Base-by-base conservation (phyloP, 73 alveolate genomes). In the Paramecium octaurelia region DNA sequence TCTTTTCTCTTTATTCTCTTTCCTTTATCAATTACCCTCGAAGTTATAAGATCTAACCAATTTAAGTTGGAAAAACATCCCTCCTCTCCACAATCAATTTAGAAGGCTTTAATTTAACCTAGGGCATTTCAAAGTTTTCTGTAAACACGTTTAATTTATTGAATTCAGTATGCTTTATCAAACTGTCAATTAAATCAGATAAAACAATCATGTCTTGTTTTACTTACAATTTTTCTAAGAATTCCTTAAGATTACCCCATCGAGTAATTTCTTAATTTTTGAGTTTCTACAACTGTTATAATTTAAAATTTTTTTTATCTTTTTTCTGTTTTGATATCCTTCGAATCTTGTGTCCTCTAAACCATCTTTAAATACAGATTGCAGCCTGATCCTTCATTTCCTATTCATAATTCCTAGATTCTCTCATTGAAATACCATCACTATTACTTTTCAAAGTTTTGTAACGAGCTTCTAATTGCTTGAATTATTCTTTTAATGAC, bases 1-100 rank as follows among this genome's bases (percentile, higher is more conserved):
- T 8, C 44, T 80, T 80, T 23, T 80, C 91, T 48, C 57, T 80
- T 80, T 46, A 9, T 48, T 80, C 91, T 48, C 91, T 80, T 48
- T 80, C 90, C 12, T 77, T 38, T 8, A 77, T 77, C 23, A 77
- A 44, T 77, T 77, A 58, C 18, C 44, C 70, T 42, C 90, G 0
- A 35, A 77, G 40, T n/a, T 42, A 38, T 42, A 77, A 77, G 2
- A 80, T 80, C 34, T 43, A 46, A 20, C 91, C 91, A 6, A 80
- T 80, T 29, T 43, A 18, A 0, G 75, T 59, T 21, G 91, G 91
- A 24, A 44, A 80, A n/a, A 42, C 44, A 20, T 80, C 75, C 24
- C 57, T 80, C 12, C 21, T 38, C 21, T 75, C 88, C 6, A 75
- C 14, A 23, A 34, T 38, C 7, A 75, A 42, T 75, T 34, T 29